Conservation (phyloP, 2,329 filamentous ascomycete genomes). For the Arthrobotrys entomopaga region DNA sequence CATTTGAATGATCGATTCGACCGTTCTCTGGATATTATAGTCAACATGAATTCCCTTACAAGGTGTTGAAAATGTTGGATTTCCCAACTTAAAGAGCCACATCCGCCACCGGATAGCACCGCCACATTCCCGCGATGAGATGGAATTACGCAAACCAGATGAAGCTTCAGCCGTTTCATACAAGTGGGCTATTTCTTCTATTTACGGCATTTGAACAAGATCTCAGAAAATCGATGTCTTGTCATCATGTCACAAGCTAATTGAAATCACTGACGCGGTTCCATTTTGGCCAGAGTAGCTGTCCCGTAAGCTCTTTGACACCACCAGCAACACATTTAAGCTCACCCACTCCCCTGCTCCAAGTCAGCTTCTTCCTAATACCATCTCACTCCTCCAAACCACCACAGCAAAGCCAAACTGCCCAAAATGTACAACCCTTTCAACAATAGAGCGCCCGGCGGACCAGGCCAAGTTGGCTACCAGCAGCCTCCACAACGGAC, state of each 20-base stretch:
- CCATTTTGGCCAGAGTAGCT: slow-evolving; percentile 25
- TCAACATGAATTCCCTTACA: too few species aligned
- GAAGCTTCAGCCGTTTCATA: too few species aligned
- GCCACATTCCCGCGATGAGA: too few species aligned
- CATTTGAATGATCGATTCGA: too few species aligned
- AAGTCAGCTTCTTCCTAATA: slow-evolving; percentile 6
- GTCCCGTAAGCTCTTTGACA: background rate
- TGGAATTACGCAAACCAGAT: too few species aligned
- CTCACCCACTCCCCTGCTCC: background rate
- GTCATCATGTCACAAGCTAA: background rate
- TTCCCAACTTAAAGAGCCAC: too few species aligned
- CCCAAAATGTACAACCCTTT: slow-evolving; percentile 37
- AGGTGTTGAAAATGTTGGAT: too few species aligned
- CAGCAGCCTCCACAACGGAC: slow-evolving; percentile 22
- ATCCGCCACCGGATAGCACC: too few species aligned
- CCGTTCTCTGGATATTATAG: too few species aligned
- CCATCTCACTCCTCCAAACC: background rate
- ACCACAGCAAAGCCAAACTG: background rate
- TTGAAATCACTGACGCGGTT: slow-evolving; percentile 1
- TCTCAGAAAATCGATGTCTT: too few species aligned
- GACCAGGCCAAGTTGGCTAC: slow-evolving; percentile 16
- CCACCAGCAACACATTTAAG: slow-evolving; percentile 12
- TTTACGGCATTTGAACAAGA: too few species aligned
- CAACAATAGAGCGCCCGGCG: background rate
- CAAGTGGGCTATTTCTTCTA: too few species aligned